These are phyloP conservation scores for Tolypocladium endophyticum DNA, from an alignment of 2,329 filamentous ascomycete species.

Conservation along the genomic window DNA sequence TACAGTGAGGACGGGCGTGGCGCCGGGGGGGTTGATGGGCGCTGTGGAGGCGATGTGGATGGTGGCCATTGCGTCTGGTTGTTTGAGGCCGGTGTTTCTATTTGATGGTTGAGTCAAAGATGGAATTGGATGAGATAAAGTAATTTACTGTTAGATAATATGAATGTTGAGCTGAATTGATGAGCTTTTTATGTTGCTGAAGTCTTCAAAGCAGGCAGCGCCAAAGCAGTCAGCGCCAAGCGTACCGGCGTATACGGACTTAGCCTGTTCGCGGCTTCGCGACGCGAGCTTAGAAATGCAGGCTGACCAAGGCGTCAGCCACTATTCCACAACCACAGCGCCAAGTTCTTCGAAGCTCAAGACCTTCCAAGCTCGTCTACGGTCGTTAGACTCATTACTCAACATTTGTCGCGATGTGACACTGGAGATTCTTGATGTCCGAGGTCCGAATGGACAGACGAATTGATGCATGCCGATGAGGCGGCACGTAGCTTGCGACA, in stretches of 20 bases:
- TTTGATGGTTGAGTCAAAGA: neutral
- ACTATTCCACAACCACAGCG: neutral
- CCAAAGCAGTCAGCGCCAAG: neutral
- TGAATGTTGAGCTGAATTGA: neutral
- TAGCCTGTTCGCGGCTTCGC: neutral
- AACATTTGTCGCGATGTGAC: neutral
- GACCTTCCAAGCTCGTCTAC: neutral
- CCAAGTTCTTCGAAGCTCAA: neutral
- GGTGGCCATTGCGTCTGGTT: neutral
- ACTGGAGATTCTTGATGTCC: neutral
- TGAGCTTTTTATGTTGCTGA: neutral
- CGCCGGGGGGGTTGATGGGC: conserved; percentile 14
- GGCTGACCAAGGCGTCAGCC: neutral
- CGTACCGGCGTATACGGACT: neutral
- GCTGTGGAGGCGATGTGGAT: conserved; percentile 14
- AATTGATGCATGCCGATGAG: neutral
- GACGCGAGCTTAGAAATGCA: neutral
- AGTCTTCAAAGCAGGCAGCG: neutral
- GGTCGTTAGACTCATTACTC: neutral
- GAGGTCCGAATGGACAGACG: neutral
- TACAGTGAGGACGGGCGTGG: conserved; percentile 6
- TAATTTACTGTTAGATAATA: no score
- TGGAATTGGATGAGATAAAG: neutral
- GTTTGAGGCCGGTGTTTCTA: neutral
- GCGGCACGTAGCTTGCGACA: neutral